Evolutionary conservation across 2,329 filamentous ascomycete genomes (phyloP), one percentile per base, ranked within the genome.

Genomic region (Beauveria asiatica): DNA sequence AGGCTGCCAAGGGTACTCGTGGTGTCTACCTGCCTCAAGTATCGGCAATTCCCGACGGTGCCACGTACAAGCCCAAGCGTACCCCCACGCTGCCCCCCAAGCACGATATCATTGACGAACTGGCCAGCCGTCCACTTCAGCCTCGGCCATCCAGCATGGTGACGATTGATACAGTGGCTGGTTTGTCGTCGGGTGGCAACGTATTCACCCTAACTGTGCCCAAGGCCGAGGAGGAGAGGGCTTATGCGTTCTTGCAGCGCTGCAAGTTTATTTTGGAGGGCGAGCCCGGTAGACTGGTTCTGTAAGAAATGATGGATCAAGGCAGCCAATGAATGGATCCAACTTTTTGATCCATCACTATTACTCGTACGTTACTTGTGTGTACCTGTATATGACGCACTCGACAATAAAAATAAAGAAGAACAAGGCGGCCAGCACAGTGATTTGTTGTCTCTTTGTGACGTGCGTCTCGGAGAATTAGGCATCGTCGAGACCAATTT

Each of bases 231-330:
- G 89, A 92, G 81, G 84, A 86, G 77, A 82, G 92, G 67, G 94
- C 90, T 16, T 81, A 83, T 69, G 80, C 87, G 11, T 99, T 97
- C 76, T 74, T 99, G 64, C 88, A 93, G 75, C 84, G 90, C 67
- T 83, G 97, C 70, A 97, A 96, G 84, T 76, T 81, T 50, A 86
- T 93, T 27, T 74, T 99, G 66, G 90, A 95, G 75, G 80, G 84
- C 65, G 88, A 94, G 74, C 90, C 91, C 16, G 90, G 86, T 39
- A 81, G 86, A 67, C 75, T 96, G 69, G 83, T 95, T 52, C 69
- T 86, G 70, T 86, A 73, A 62, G 55, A 44, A 13, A 13, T 19
- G 13, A 49, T 16, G 49, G 44, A 56, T 50, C 25, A 42, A 48
- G 21, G 33, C 27, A 52, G 46, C 37, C 13, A 8, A 57, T 46